These are phyloP conservation scores for Psilocybe subaeruginosa DNA, from an alignment of 768 basidiomycete genomes.

Conservation along the genomic window DNA sequence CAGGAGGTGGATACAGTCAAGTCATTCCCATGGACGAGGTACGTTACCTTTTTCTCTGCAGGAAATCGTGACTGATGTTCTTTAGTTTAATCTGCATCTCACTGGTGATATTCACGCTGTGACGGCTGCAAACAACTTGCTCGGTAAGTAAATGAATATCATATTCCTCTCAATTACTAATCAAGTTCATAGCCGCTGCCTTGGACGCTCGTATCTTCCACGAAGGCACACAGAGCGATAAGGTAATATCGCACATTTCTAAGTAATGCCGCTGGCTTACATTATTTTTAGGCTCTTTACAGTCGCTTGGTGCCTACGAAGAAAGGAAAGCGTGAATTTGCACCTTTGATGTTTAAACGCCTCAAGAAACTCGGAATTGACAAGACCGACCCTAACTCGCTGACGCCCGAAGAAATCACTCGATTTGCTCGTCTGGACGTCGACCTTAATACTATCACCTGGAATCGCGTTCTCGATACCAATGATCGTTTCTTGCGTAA, in stretches of 20 bases:
- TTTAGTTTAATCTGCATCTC: conserved; percentile 90
- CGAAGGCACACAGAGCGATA: conserved; percentile 93
- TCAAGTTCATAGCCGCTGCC: conserved; percentile 71
- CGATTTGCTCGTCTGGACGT: conserved; percentile 92
- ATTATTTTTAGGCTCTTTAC: conserved; percentile 59
- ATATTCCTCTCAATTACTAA: neutral
- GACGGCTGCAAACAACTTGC: conserved; percentile 94
- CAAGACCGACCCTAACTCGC: conserved; percentile 90
- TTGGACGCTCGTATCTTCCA: conserved; percentile 98
- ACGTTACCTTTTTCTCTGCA: conserved; percentile 10
- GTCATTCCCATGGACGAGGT: conserved; percentile 99
- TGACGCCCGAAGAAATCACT: conserved; percentile 91
- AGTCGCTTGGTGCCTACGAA: conserved; percentile 89
- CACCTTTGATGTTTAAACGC: conserved; percentile 95
- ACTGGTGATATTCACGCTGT: conserved; percentile 99
- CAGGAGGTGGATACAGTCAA: conserved; percentile 97
- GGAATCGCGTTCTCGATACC: conserved; percentile 96
- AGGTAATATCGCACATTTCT: conserved; percentile 32
- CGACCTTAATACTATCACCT: conserved; percentile 90
- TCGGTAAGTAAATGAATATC: conserved; percentile 52
- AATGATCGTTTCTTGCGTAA: conserved; percentile 97
- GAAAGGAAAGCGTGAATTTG: conserved; percentile 94
- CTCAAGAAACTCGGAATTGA: conserved; percentile 93
- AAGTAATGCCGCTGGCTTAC: no score
- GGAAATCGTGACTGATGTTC: conserved; percentile 3